These are phyloP conservation scores for Kodamaea leandrae DNA, from an alignment of 805 yeast species.

Conservation along the genomic window DNA sequence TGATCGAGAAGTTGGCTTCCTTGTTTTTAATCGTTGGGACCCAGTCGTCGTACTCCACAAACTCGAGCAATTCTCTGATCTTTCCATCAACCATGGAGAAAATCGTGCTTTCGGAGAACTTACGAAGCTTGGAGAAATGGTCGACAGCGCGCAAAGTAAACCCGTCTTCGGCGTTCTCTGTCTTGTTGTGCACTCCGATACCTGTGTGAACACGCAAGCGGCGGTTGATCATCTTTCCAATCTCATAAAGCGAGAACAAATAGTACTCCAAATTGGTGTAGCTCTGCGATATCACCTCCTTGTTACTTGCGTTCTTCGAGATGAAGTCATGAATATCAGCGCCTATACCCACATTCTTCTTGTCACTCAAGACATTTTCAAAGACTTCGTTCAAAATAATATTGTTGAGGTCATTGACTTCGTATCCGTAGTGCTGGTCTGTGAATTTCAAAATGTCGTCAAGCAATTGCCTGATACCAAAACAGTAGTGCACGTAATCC, in stretches of 20 bases:
- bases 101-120: conserved; percentile 73
- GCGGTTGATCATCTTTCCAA: conserved; percentile 48
- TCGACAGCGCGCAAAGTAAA: conserved; percentile 49
- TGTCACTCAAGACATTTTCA: conserved; percentile 62
- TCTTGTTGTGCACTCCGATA: conserved; percentile 39
- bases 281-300: conserved; percentile 89
- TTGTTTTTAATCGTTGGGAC: conserved; percentile 45
- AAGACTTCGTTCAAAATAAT: conserved; percentile 59
- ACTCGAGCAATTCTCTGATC: conserved; percentile 74
- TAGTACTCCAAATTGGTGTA: conserved; percentile 86
- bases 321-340: conserved; percentile 53
- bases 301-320: conserved; percentile 66
- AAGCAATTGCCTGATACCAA: conserved; percentile 65
- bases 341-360: conserved; percentile 54
- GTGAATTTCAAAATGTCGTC: conserved; percentile 63
- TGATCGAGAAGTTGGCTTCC: conserved; percentile 71
- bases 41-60: conserved; percentile 85
- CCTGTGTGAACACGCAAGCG: conserved; percentile 38
- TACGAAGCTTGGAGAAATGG: conserved; percentile 57
- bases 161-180: conserved; percentile 30
- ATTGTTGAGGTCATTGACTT: conserved; percentile 53
- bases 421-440: conserved; percentile 61
- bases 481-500: conserved; percentile 82
- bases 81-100: conserved; percentile 80
- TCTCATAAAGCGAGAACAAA: conserved; percentile 67